A percentile compares a stretch with the other conserved stretches of the same genome.
These are phyloP conservation scores for Dothiorella sarmentorum DNA, from an alignment of 2,329 filamentous ascomycete species.

Conservation along the genomic window DNA sequence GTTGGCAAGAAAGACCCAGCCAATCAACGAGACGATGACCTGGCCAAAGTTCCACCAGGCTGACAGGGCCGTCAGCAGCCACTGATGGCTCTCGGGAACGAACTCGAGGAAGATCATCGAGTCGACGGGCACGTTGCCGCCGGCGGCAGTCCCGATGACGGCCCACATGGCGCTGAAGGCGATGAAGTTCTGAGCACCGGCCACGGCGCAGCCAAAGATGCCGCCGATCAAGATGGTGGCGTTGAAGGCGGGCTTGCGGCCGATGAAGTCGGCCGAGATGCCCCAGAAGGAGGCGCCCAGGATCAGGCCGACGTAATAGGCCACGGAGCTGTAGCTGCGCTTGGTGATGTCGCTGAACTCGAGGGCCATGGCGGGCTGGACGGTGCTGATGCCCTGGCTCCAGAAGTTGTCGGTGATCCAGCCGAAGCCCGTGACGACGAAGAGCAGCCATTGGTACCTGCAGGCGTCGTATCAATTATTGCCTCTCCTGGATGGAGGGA, in stretches of 20 bases:
- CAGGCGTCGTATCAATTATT: background rate
- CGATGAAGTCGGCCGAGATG: slow-evolving; percentile 20
- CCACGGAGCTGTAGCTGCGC: slow-evolving; percentile 35
- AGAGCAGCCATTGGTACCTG: slow-evolving; percentile 56
- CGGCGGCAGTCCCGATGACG: slow-evolving; percentile 19
- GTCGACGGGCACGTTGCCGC: slow-evolving; percentile 58
- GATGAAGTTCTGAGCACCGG: slow-evolving; percentile 21
- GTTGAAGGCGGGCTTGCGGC: slow-evolving; percentile 21
- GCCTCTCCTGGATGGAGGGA: background rate
- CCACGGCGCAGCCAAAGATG: slow-evolving; percentile 21
- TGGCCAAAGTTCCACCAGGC: slow-evolving; percentile 60
- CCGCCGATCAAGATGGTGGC: slow-evolving; percentile 18
- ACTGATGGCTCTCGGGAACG: slow-evolving; percentile 58
- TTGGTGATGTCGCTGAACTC: slow-evolving; percentile 19
- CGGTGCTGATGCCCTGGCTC: slow-evolving; percentile 27
- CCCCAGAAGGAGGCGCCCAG: slow-evolving; percentile 42
- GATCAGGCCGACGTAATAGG: slow-evolving; percentile 30
- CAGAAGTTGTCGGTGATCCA: slow-evolving; percentile 63
- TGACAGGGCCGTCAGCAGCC: slow-evolving; percentile 57
- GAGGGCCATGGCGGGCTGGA: slow-evolving; percentile 19
- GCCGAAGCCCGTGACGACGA: slow-evolving; percentile 64
- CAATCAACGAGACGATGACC: slow-evolving; percentile 47
- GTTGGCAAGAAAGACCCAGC: slow-evolving; percentile 47
- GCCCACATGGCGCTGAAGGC: slow-evolving; percentile 21
- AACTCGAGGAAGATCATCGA: slow-evolving; percentile 64